Evolutionary conservation across 2,329 filamentous ascomycete genomes (phyloP), one percentile per base, ranked within the genome.

Genomic region (Arthrobotrys musiformis): DNA sequence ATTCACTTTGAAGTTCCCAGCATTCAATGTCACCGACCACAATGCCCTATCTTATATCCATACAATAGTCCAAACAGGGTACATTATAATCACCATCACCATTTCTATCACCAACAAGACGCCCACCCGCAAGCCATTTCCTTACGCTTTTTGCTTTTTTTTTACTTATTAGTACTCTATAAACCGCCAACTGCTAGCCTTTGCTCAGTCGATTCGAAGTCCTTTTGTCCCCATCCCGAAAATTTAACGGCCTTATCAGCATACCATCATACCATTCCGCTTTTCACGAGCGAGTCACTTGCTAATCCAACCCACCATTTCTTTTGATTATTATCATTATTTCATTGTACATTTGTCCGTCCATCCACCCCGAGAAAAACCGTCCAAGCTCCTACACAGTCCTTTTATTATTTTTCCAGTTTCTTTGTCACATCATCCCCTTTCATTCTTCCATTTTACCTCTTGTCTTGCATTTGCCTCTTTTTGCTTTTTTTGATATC

Each of bases 181-280:
- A n/a, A 58, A 40, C 17, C 19, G 54, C 33, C 54, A 58, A 58
- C 33, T 58, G 33, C 33, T 17, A 58, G 54, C 33, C 54, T n/a
- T 28, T 30, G 28, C 54, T 7, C 9, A 9, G 19, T 19, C 33
- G n/a, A 52, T 28, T 17, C 24, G 5, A 17, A 58, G 54, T 58
- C 30, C 33, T 24, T 58, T 58, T 58, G 52, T 56, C 17, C n/a
- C n/a, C 33, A n/a, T 8, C 54, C 19, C 30, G 13, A 19, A 35
- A 58, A 37, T 40, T 37, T 52, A 58, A 58, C 54, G 54, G 54
- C 54, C 54, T 58, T 19, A 37, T 22, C 48, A 15, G 28, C 22
- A 22, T 46, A 50, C 22, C 26, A 37, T 17, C 19, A 35, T 56
- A 33, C 28, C 50, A 56, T 58, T 58, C 54, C 54, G 33, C 54